phyloP scores from a whole-genome alignment of 192 early-diverging fungal species.

The Umbelopsis sp. region DNA sequence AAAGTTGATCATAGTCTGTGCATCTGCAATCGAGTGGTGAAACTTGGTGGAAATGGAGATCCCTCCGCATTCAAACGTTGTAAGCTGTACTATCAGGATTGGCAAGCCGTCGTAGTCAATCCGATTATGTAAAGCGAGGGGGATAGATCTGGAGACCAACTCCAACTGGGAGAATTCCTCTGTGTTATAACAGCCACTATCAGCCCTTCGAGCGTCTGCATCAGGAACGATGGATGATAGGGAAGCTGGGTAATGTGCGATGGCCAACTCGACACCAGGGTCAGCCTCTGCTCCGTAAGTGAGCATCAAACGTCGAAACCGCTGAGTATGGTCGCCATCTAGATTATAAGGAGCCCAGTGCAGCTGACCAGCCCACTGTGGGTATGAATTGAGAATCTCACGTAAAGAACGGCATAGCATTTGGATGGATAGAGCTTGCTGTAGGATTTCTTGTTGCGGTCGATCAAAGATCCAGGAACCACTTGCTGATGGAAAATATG shows the following conservation, averaged over 20 bases:
- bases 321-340: background rate
- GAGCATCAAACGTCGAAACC: background rate
- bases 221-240: background rate
- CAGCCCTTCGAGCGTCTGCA: background rate
- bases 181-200: background rate
- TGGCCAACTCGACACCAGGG: constrained; percentile 3
- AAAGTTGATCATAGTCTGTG: constrained; percentile 16
- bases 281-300: constrained; percentile 4
- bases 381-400: background rate
- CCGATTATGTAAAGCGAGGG: background rate
- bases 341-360: constrained; percentile 7
- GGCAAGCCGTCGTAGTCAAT: background rate
- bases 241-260: background rate
- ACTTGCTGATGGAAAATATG: background rate
- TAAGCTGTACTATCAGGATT: constrained; percentile 4
- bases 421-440: background rate
- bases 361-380: constrained; percentile 18
- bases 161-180: background rate
- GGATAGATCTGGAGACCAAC: background rate
- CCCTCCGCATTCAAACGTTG: constrained; percentile 16
- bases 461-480: constrained; percentile 9
- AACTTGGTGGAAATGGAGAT: background rate
- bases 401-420: background rate
- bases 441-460: background rate
- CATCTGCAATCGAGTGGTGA: constrained; percentile 2